Percentiles rank a stretch among this genome's conserved stretches.
phyloP scores from a whole-genome alignment of 805 yeast species.

The Metschnikowia anglica region DNA sequence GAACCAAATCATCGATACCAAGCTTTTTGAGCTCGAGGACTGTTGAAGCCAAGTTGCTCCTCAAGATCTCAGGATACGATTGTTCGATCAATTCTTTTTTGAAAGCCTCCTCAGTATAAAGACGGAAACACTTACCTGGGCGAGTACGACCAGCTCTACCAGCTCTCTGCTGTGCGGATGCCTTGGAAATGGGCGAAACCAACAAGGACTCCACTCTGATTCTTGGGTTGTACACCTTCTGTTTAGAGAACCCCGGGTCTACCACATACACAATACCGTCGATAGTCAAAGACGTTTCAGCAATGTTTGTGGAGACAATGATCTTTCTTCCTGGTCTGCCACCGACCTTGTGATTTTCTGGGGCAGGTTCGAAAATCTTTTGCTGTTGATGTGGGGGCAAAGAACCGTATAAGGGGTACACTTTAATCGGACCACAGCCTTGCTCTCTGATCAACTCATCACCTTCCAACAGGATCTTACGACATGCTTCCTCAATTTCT shows the following conservation, averaged over 20 bases:
- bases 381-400: conserved; percentile 96
- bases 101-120: conserved; percentile 96
- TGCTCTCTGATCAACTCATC: conserved; percentile 89
- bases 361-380: conserved; percentile 89
- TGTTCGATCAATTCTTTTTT: conserved; percentile 91
- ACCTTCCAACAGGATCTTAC: conserved; percentile 82
- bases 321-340: conserved; percentile 96
- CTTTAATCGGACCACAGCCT: conserved; percentile 82
- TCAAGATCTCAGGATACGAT: conserved; percentile 90
- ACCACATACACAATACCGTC: conserved; percentile 97
- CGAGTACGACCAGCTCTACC: conserved; percentile 99
- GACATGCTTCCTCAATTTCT: conserved; percentile 95
- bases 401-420: conserved; percentile 94
- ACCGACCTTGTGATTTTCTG: conserved; percentile 62
- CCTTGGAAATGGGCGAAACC: conserved; percentile 95
- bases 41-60: conserved; percentile 87
- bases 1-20: conserved; percentile 94
- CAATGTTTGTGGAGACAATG: conserved; percentile 90
- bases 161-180: conserved; percentile 97
- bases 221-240: conserved; percentile 94
- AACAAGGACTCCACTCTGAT: conserved; percentile 91
- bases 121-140: conserved; percentile 95
- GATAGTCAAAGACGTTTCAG: conserved; percentile 95
- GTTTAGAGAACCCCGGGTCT: conserved; percentile 96
- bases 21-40: conserved; percentile 90